These are phyloP conservation scores for Silene uniflora DNA, from an alignment of 148 eudicot species.

Conservation along the genomic window DNA sequence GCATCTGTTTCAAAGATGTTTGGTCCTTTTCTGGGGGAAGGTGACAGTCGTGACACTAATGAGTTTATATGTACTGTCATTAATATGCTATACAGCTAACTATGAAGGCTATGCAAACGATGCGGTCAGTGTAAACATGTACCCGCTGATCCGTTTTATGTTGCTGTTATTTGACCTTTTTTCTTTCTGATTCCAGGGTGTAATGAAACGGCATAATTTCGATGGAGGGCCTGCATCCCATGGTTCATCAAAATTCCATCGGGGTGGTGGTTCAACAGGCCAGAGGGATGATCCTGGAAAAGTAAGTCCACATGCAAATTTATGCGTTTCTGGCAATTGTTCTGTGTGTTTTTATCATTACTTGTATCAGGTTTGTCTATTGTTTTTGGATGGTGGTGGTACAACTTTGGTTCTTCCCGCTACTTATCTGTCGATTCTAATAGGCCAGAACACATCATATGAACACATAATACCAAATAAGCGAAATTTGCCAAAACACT, in stretches of 20 bases:
- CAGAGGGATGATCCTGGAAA: constrained; percentile 94
- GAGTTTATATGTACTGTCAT: neutral
- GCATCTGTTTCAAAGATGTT: neutral
- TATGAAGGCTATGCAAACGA: neutral
- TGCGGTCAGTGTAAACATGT: neutral
- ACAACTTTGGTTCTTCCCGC: neutral
- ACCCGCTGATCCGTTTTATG: neutral
- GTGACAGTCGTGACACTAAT: neutral
- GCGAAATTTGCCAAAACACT: neutral
- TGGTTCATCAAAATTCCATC: constrained; percentile 82
- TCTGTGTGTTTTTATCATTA: neutral
- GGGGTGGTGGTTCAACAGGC: constrained; percentile 90
- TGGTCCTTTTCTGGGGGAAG: neutral
- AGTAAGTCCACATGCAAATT: constrained; percentile 36
- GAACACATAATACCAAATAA: neutral
- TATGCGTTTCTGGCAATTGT: neutral
- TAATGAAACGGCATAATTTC: constrained; percentile 63
- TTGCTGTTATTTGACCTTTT: constrained; percentile 8
- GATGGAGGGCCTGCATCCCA: constrained; percentile 83
- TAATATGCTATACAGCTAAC: neutral
- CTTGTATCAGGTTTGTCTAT: neutral
- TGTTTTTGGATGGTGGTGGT: neutral
- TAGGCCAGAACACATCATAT: neutral
- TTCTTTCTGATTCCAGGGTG: constrained; percentile 56
- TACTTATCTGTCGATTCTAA: neutral